Evolutionary conservation across 2,329 filamentous ascomycete species (phyloP), one percentile per base, ranked within the genome.

Genomic region (Exophiala sideris): DNA sequence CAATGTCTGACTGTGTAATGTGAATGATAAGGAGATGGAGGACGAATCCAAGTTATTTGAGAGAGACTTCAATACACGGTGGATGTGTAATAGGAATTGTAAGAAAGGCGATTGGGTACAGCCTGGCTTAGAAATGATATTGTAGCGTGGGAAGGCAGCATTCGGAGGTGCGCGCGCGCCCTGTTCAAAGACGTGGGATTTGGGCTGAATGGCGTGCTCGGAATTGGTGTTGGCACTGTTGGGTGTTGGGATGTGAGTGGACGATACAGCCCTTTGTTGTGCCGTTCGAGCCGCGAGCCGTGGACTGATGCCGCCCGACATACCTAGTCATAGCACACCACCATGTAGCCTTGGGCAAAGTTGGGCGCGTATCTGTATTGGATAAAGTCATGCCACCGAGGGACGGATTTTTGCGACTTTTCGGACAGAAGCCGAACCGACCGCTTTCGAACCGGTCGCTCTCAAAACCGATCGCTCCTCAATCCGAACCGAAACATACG

Each of bases 81-180:
- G 42, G 21, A 32, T 44, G 38, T 11, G 42, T 33, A 35, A 41
- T 11, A 29, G 20, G 36, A 51, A 45, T 51, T 51, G 5, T 40
- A 51, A 51, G 48, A 39, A 51, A 45, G 14, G n/a, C 38, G 48
- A 51, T 51, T 51, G 48, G 48, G 16, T 29, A 9, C 16, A 21
- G 12, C 16, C 8, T 6, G 21, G 18, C 21, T 21, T 20, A 44
- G 21, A 24, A 29, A 11, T 32, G 21, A 29, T 44, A 32, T 12
- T 24, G 40, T 38, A 48, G 32, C 42, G 8, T 24, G 32, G 33
- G 5, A 35, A n/a, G 18, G 18, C 24, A 21, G 45, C 33, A 24
- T 38, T 36, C 38, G 18, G 33, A 33, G 21, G 20, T 14, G 20
- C 20, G 41, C 36, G 42, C n/a, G 16, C 14, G 24, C n/a, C 12